phyloP scores from a whole-genome alignment of 106 monocot species.

The Acanthochlamys bracteata region DNA sequence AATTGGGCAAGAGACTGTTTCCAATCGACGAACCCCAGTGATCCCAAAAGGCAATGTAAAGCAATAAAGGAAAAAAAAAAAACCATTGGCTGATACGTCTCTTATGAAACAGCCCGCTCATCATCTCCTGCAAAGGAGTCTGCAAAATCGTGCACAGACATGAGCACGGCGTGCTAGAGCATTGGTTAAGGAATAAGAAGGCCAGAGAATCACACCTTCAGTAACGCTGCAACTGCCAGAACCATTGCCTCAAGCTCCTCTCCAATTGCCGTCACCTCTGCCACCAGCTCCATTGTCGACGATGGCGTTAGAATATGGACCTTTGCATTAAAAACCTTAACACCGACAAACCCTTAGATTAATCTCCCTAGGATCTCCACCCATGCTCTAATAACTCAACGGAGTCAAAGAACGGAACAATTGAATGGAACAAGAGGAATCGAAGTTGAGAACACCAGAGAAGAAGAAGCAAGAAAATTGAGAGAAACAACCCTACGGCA shows the following conservation, averaged over 20 bases:
- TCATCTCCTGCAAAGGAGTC: constrained; percentile 70
- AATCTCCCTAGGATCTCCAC: constrained; percentile 22
- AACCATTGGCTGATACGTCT: constrained; percentile 47
- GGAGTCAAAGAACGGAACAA: constrained; percentile 23
- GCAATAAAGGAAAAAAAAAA: constrained; percentile 63
- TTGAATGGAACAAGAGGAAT: constrained; percentile 53
- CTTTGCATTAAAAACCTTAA: constrained; percentile 61
- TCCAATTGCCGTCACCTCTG: constrained; percentile 35
- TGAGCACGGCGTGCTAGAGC: constrained; percentile 71
- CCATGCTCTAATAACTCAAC: neutral
- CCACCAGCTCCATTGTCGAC: constrained; percentile 49
- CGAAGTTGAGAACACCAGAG: constrained; percentile 36
- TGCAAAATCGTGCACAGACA: constrained; percentile 60
- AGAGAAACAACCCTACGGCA: constrained; percentile 27
- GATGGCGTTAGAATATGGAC: constrained; percentile 56
- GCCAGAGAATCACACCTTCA: constrained; percentile 97
- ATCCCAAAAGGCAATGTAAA: constrained; percentile 77
- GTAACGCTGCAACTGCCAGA: constrained; percentile 48
- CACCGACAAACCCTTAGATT: constrained; percentile 65
- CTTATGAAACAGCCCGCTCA: constrained; percentile 42
- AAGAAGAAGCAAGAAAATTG: constrained; percentile 21
- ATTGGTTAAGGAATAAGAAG: constrained; percentile 70
- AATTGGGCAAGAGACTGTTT: constrained; percentile 21
- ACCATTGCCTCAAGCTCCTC: constrained; percentile 39
- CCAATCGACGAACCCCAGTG: constrained; percentile 18